Base-by-base conservation (phyloP, 2,329 filamentous ascomycete genomes). In the Knufia fluminis region DNA sequence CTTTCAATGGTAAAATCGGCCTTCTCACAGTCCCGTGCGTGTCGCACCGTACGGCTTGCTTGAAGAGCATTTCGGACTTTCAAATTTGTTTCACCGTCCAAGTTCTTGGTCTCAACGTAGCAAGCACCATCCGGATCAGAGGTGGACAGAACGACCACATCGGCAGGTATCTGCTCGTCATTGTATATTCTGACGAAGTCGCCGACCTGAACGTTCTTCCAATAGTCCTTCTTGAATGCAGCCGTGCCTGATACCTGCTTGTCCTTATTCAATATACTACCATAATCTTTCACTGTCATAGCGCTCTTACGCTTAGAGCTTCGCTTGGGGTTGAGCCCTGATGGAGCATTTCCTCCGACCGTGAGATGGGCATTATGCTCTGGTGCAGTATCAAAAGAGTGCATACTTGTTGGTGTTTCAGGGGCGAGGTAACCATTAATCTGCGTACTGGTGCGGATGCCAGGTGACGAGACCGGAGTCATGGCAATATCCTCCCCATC, bases 171-270 rank as follows among this genome's bases (percentile, higher is more conserved):
- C 59, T 94, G 89, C 61, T 98, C 92, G 58, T 95, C 86, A 61
- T 94, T 96, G 70, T 96, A 97, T 45, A 98, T 79, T 57, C 94
- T 87, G 48, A 98, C 84, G 67, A 95, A 97, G 66, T 98, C 92
- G 42, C 92, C 92, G 7, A 98, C 92, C 60, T 90, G 83, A 12
- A 98, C 77, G 60, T 82, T 94, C 69, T 98, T 98, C 92, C 92
- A 98, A 38, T 81, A 82, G 62, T 96, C 90, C 59, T 84, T 86
- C 66, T 94, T 91, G 69, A 98, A 98, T 20, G 86, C 79, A 28
- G 90, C 87, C 44, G 78, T 84, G 48, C 84, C 85, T 3, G 79
- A 73, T 0, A 77, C 71, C 12, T 79, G 74, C 52, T 80, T 75
- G 41, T 79, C 75, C 24, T 79, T 80, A 62, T 97, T 86, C 57